These are phyloP conservation scores for Chlorokybus atmophyticus DNA, from an alignment of 139 green algal genomes.

Conservation along the genomic window DNA sequence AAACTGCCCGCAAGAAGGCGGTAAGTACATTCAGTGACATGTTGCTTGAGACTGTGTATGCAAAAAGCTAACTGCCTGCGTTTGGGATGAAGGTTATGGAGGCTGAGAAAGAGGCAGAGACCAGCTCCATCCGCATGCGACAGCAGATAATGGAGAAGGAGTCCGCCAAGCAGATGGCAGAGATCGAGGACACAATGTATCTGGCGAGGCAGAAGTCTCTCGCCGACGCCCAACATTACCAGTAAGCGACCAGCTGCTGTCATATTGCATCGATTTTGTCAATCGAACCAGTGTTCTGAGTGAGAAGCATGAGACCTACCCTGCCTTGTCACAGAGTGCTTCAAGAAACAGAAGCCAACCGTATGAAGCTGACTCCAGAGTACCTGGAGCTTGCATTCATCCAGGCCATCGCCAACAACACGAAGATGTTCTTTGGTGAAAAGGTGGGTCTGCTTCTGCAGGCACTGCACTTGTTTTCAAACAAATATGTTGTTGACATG, in stretches of 20 bases:
- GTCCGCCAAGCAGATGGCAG: conserved; percentile 16
- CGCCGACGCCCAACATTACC: conserved; percentile 33
- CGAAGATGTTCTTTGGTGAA: conserved; percentile 43
- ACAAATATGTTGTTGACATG: too few species aligned
- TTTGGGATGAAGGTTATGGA: conserved; percentile 7
- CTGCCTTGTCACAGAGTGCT: conserved; percentile 7
- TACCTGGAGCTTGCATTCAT: conserved; percentile 39
- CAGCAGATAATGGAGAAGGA: conserved; percentile 37
- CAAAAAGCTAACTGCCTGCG: too few species aligned
- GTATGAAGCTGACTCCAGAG: conserved; percentile 30
- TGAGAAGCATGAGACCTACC: not conserved
- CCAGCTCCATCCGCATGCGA: conserved; percentile 30
- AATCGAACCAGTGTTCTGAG: not conserved
- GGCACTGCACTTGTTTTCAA: too few species aligned
- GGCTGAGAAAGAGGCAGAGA: conserved; percentile 36
- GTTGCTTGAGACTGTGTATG: too few species aligned
- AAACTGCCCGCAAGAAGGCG: conserved; percentile 31
- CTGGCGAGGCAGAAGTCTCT: conserved; percentile 19
- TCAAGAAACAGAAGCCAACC: conserved; percentile 29
- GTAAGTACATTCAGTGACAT: conserved; percentile 12
- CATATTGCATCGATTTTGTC: conserved; percentile 1
- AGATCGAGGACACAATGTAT: conserved; percentile 39
- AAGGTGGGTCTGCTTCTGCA: too few species aligned
- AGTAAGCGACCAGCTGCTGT: conserved; percentile 10
- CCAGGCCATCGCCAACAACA: conserved; percentile 36